Evolutionary conservation across 306 rosid genomes (phyloP), one percentile per base, ranked within the genome.

Genomic region (Castanea sativa): DNA sequence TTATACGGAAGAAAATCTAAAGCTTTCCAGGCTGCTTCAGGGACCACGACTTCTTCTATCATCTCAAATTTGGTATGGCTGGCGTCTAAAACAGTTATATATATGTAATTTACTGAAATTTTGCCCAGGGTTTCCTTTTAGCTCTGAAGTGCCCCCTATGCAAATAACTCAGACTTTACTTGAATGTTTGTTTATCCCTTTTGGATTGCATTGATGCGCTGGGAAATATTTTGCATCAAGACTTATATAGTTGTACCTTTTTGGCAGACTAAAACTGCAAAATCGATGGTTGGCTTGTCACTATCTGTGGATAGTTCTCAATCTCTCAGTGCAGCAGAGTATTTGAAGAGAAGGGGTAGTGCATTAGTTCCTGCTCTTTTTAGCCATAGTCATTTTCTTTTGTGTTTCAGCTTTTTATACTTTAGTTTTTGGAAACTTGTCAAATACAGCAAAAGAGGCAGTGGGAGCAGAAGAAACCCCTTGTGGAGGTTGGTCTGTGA

Each of bases 401-500:
- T 27, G 53, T 21, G 7, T 19, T 61, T 58, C 80, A 29, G 79
- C 38, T 71, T 16, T 63, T 32, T 69, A 72, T 73, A 70, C 71
- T 21, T 78, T 55, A 57, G 70, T 77, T 73, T 74, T 77, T 79
- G 51, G 45, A 79, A 76, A 63, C 53, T 69, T 71, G 69, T 73
- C 11, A 32, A 41, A 83, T 85, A 84, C 88, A 96, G 99, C 97
- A 74, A 91, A 90, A 81, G 99, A 96, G 87, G 99, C 91, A 65
- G 97, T 96, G 74, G 99, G 99, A 81, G 99, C 98, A n/a, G 97
- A 88, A 83, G 99, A 96, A 83, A 91, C 97, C 58, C 99, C 99
- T 2, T 85, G 89, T 75, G 99, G 99, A 64, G 91, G 97, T 76
- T 96, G 98, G 99, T 91, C 96, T 19, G 99, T 96, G 12, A 96